These are phyloP conservation scores for Cucurbita ficifolia DNA, from an alignment of 306 rosid genomes.

Conservation along the genomic window DNA sequence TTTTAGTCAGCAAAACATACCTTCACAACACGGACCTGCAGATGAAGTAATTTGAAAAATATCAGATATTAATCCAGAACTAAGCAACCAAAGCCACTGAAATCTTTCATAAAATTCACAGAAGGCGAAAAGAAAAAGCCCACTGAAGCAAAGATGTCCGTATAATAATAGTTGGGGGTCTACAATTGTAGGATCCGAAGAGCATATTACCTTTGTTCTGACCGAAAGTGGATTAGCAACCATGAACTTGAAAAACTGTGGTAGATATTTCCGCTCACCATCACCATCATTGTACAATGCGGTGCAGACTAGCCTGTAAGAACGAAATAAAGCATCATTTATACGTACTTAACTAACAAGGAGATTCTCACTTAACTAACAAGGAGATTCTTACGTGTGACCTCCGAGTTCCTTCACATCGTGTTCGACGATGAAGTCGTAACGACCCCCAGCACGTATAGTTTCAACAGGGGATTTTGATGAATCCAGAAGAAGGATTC, in stretches of 20 bases:
- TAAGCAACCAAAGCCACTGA: not conserved
- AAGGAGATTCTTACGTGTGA: slow-evolving; percentile 50
- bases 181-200: not conserved
- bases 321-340: not conserved
- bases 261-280: slow-evolving; percentile 90
- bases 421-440: slow-evolving; percentile 93
- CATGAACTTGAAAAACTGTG: slow-evolving; percentile 88
- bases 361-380: too few species aligned
- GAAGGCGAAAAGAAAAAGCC: not conserved
- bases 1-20: slow-evolving; percentile 42
- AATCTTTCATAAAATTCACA: not conserved
- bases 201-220: slow-evolving; percentile 62
- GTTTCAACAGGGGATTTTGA: slow-evolving; percentile 85
- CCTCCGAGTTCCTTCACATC: slow-evolving; percentile 97
- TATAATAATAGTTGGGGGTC: not conserved
- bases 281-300: slow-evolving; percentile 86
- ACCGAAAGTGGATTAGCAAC: slow-evolving; percentile 95
- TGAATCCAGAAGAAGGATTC: slow-evolving; percentile 77
- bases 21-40: slow-evolving; percentile 96
- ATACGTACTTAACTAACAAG: not conserved
- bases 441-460: slow-evolving; percentile 82
- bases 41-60: slow-evolving; percentile 8
- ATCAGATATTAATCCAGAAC: slow-evolving; percentile 6
- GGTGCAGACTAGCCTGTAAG: slow-evolving; percentile 74
- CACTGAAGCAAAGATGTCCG: not conserved